These are phyloP conservation scores for Penicillium sclerotiorum DNA, from an alignment of 2,329 filamentous ascomycete species.

Conservation along the genomic window DNA sequence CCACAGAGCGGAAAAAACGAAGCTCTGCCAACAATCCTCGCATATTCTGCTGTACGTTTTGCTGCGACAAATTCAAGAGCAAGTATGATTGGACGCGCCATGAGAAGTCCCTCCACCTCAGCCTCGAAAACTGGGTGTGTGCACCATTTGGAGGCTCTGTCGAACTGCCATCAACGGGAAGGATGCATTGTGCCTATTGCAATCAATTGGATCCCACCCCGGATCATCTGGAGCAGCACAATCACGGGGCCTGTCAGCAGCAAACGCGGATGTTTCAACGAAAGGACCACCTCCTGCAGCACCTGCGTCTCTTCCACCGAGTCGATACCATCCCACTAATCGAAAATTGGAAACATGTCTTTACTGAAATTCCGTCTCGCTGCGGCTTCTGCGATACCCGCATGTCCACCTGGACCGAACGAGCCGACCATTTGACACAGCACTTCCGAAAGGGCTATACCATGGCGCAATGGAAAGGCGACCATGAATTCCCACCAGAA, in stretches of 20 bases:
- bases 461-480: constrained; percentile 58
- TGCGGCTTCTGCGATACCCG: constrained; percentile 55
- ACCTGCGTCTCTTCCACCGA: constrained; percentile 54
- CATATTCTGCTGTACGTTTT: constrained; percentile 27
- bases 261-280: constrained; percentile 48
- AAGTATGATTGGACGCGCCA: constrained; percentile 30
- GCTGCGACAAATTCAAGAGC: constrained; percentile 28
- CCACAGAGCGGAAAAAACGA: neutral
- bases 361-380: constrained; percentile 50
- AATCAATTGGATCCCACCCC: no score
- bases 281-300: constrained; percentile 58
- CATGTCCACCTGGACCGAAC: constrained; percentile 54
- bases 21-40: constrained; percentile 1
- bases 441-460: constrained; percentile 55
- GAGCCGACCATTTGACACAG: constrained; percentile 54
- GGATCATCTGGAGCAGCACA: no score
- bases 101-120: constrained; percentile 28
- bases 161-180: neutral
- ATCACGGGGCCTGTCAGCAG: no score
- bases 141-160: constrained; percentile 17
- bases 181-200: no score
- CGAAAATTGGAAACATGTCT: constrained; percentile 35
- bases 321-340: constrained; percentile 35
- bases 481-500: constrained; percentile 45
- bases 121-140: constrained; percentile 24